Evolutionary conservation across 2,329 filamentous ascomycete genomes (phyloP), one percentile per base, ranked within the genome.

Genomic region (Ceratocystis cubensis): DNA sequence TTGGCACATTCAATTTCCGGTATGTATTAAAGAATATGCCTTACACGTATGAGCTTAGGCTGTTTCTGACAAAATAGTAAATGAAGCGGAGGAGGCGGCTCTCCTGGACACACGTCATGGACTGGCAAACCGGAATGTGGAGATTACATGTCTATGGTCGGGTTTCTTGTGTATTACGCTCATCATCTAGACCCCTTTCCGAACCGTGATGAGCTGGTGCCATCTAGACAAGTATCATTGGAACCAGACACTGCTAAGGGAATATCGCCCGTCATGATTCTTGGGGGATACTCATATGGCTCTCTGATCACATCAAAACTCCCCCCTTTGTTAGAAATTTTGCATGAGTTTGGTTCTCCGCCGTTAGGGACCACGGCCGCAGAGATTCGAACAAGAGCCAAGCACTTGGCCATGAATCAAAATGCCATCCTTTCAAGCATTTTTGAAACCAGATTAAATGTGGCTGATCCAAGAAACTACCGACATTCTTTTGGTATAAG

Each of bases 1-100:
- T 96, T 1, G 87, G 82, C 6, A 96, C 91, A 0, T 96, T 97
- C 75, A 96, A 97, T 73, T 96, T 97, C 74, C 83, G 92, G 88
- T 64, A 57, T 20, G n/a, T 15, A 2, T 44, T 28, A 50, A 48
- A n/a, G 25, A 25, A 28, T 22, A 59, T 25, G 57, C 45, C n/a
- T 65, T 66, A 66, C 22, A 8, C 13, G 46, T 63, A 53, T 66
- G n/a, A 3, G n/a, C 10, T 33, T 15, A 25, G 22, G 5, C 20
- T 17, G 15, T 57, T 65, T 41, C 63, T 28, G 17, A 22, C 22
- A 45, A 22, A n/a, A 61, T 37, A 20, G 15, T 30, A 57, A 37
- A 37, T 61, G 2, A 69, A 95, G 92, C 76, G 93, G 93, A 63
- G 90, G 90, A 0, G 82, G 84, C 30, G 80, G 80, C 30, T 94